These are phyloP conservation scores for Meyerozyma elateridarum DNA, from an alignment of 1,139 yeast genomes.

Conservation along the genomic window DNA sequence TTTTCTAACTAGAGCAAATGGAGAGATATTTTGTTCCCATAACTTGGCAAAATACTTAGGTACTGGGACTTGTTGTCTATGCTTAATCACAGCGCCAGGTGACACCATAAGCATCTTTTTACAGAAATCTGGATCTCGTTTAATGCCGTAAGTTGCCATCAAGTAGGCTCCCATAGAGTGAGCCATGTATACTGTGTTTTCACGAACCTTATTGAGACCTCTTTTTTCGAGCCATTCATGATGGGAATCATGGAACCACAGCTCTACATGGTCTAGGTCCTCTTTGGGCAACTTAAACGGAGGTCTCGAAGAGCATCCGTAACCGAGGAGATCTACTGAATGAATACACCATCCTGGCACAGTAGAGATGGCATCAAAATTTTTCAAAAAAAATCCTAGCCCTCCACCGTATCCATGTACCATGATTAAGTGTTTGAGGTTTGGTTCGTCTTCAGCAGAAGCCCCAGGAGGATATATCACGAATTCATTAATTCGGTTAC, in stretches of 20 bases:
- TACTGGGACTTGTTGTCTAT: slow-evolving; percentile 37
- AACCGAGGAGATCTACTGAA: slow-evolving; percentile 70
- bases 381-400: slow-evolving; percentile 63
- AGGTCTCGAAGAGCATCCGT: slow-evolving; percentile 70
- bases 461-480: slow-evolving; percentile 46
- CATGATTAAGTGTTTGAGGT: slow-evolving; percentile 52
- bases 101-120: slow-evolving; percentile 47
- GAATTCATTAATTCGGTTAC: slow-evolving; percentile 58
- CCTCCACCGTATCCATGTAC: slow-evolving; percentile 83
- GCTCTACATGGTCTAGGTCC: slow-evolving; percentile 36
- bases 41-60: slow-evolving; percentile 62
- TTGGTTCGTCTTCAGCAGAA: slow-evolving; percentile 21
- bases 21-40: slow-evolving; percentile 72
- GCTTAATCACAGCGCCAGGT: slow-evolving; percentile 61
- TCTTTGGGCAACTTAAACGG: slow-evolving; percentile 31
- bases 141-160: slow-evolving; percentile 44
- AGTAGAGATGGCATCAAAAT: slow-evolving; percentile 43
- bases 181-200: slow-evolving; percentile 44
- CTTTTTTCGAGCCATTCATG: slow-evolving; percentile 40
- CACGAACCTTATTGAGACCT: slow-evolving; percentile 16
- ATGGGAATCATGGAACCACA: slow-evolving; percentile 51
- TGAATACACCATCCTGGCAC: slow-evolving; percentile 55
- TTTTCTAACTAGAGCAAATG: slow-evolving; percentile 60
- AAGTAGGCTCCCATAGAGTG: slow-evolving; percentile 65
- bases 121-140: slow-evolving; percentile 38